Conservation (phyloP, 2,329 filamentous ascomycete genomes). For the Colletotrichum noveboracense region DNA sequence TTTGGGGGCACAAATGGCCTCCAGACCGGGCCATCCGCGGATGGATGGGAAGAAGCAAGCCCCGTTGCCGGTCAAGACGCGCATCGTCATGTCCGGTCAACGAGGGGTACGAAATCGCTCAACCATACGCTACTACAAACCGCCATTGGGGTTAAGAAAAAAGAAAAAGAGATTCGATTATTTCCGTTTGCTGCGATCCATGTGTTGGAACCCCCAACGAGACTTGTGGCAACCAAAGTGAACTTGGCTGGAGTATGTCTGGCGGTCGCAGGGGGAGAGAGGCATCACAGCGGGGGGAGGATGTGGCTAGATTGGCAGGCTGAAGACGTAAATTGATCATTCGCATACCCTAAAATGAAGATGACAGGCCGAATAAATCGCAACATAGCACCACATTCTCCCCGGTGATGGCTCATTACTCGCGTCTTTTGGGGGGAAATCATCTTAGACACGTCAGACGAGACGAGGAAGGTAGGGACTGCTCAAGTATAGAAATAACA, state of each 20-base stretch:
- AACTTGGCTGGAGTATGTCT: not conserved
- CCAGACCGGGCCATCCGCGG: not conserved
- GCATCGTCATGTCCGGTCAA: not conserved
- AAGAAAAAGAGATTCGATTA: not conserved
- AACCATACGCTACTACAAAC: not conserved
- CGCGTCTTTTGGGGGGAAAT: not conserved
- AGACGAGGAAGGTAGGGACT: not conserved
- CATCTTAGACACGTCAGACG: not conserved
- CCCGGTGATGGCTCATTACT: not conserved
- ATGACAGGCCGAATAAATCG: not conserved
- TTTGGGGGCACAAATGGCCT: not conserved
- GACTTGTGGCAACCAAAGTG: not conserved
- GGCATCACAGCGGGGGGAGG: not conserved
- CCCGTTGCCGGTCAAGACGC: not conserved
- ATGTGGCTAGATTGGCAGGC: not conserved
- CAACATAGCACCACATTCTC: not conserved
- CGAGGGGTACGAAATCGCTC: not conserved
- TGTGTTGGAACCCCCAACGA: not conserved
- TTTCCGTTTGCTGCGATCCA: not conserved
- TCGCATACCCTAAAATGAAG: not conserved
- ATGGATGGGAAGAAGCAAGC: not conserved
- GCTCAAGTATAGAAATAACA: not conserved
- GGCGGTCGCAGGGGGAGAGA: not conserved
- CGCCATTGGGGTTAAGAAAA: not conserved
- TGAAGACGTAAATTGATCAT: not conserved